phyloP scores from a whole-genome alignment of 495 filamentous ascomycete genomes.

The Lasiosphaeria ovina region DNA sequence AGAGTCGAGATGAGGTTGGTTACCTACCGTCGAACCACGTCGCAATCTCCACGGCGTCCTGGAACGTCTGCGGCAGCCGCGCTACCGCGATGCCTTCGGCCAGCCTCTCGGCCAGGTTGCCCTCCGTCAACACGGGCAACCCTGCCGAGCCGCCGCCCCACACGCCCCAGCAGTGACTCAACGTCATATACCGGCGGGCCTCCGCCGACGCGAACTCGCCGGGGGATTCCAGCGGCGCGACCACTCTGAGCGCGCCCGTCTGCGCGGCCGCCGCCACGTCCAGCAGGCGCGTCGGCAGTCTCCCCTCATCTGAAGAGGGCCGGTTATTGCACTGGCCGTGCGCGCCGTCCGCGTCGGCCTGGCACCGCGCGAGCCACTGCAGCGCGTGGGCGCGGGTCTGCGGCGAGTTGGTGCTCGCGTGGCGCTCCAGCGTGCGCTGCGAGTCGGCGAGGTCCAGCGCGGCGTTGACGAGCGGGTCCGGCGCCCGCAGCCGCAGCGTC shows the following conservation, averaged over 20 bases:
- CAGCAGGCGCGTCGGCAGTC: conserved; percentile 3
- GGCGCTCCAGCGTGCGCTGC: conserved; percentile 1
- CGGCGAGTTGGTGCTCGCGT: conserved; percentile 3
- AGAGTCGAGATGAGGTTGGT: not conserved
- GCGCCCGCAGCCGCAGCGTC: not conserved
- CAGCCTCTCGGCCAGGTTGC: conserved; percentile 6
- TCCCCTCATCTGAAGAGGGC: not conserved
- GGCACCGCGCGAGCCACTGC: conserved; percentile 6
- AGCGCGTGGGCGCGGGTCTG: conserved; percentile 1
- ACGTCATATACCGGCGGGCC: conserved; percentile 5
- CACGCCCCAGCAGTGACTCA: conserved; percentile 10
- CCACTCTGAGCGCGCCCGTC: not conserved
- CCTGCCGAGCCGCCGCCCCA: not conserved
- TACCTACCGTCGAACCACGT: conserved; percentile 9
- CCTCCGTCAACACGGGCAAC: conserved; percentile 2
- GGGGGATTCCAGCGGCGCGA: not conserved
- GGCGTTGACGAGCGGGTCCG: not conserved
- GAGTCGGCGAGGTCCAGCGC: not conserved
- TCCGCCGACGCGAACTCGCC: not conserved
- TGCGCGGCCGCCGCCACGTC: not conserved
- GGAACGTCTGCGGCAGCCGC: conserved; percentile 6
- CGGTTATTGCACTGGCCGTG: conserved; percentile 6
- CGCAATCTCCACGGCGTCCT: conserved; percentile 5
- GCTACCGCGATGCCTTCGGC: not conserved
- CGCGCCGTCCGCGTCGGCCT: conserved; percentile 7